A percentile compares a stretch with the other conserved stretches of the same genome.
phyloP scores from a whole-genome alignment of 306 rosid species.

The Cicer yamashitae region DNA sequence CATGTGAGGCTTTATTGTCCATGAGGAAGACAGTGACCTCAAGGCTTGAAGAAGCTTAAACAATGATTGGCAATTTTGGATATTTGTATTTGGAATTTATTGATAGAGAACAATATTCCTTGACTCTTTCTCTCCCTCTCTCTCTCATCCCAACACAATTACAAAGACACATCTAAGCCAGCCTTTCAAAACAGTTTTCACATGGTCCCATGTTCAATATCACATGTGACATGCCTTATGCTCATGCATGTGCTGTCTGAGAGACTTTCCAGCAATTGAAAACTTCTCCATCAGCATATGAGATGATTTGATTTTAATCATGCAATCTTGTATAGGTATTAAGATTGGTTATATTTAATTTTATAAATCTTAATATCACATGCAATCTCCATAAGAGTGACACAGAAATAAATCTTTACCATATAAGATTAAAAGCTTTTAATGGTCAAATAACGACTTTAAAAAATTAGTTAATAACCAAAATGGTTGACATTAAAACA shows the following conservation, averaged over 20 bases:
- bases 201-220: constrained; percentile 64
- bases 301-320: constrained; percentile 15
- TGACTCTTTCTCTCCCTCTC: constrained; percentile 37
- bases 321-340: constrained; percentile 14
- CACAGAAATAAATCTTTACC: not conserved
- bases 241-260: constrained; percentile 70
- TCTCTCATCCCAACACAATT: constrained; percentile 26
- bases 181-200: constrained; percentile 61
- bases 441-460: not conserved
- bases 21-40: constrained; percentile 42
- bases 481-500: not conserved
- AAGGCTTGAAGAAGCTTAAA: constrained; percentile 46
- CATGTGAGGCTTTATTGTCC: constrained; percentile 41
- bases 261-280: constrained; percentile 56
- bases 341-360: not conserved
- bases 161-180: constrained; percentile 47
- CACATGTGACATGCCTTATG: constrained; percentile 64
- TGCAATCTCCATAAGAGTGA: not conserved
- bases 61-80: constrained; percentile 68
- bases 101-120: constrained; percentile 53
- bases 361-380: not conserved
- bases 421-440: not conserved
- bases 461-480: not conserved
- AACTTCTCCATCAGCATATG: constrained; percentile 3
- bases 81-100: constrained; percentile 50